Evolutionary conservation across 257 asterid species (phyloP), one percentile per base, ranked within the genome.

Genomic region (Nicotiana paniculata): DNA sequence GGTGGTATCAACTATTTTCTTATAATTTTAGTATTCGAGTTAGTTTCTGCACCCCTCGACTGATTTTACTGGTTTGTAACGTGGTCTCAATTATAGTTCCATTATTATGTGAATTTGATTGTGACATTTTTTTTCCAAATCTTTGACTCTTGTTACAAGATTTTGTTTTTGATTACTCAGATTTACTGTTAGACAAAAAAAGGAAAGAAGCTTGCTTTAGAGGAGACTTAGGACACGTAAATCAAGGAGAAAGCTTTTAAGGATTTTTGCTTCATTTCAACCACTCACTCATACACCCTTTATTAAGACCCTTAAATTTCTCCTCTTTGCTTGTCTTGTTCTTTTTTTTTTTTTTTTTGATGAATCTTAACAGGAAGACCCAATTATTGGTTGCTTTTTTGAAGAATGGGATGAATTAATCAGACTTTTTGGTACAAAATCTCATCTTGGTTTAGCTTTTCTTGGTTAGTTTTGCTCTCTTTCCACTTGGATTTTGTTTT

Each of bases 181-280:
- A 81, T 51, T 81, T 57, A 35, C 62, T 28, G 78, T 28, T n/a
- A 18, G 17, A 28, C 16, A 61, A 37, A 66, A 30, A 55, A 53
- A 66, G 2, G 21, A 32, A 75, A 43, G 43, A 75, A 9, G 79
- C 4, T 59, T 48, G 39, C 81, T 72, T 72, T 72, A n/a, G 78
- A 35, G 82, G 88, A 69, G 88, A 88, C 89, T 88, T 75, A 35
- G 82, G 88, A 69, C 89, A 88, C 90, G 89, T 69, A 82, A 84
- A 82, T 82, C 83, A 55, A 80, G 83, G 84, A 65, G 79, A 75
- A 85, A 85, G 86, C 83, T 64, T 88, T 90, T 77, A 87, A 87
- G 90, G 91, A 87, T 86, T 87, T 43, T 86, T 85, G 92, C 82
- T 90, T 90, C 91, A 88, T 85, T 83, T 84, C 90, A 66, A 66